phyloP scores from a whole-genome alignment of 495 filamentous ascomycete genomes.

The Aspergillus coremiiformis region DNA sequence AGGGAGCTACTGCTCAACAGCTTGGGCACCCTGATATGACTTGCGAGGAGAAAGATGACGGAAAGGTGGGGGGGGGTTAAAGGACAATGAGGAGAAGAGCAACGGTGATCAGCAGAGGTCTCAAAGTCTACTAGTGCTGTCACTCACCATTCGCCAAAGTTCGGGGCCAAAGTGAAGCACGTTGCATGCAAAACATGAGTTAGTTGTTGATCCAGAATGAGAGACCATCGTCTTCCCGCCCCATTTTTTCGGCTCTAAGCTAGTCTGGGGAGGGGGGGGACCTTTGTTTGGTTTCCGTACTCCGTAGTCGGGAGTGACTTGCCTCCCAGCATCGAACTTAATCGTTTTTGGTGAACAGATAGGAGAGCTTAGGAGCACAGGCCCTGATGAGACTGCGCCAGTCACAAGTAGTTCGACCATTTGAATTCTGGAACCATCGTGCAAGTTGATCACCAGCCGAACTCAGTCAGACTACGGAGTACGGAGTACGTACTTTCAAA shows the following conservation, averaged over 20 bases:
- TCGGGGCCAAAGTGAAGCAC: slow-evolving; percentile 6
- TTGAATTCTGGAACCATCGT: not conserved
- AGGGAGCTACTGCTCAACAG: no score
- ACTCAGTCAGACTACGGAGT: no score
- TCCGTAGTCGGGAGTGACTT: not conserved
- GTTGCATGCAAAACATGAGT: slow-evolving; percentile 19
- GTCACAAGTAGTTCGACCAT: not conserved
- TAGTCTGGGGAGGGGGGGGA: slow-evolving; percentile 8
- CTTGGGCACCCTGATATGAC: not conserved
- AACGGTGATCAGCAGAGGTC: slow-evolving; percentile 10
- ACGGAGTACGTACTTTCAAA: no score
- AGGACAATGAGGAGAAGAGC: not conserved
- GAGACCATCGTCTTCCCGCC: slow-evolving; percentile 2
- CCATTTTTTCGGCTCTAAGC: slow-evolving; percentile 7
- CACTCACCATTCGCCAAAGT: slow-evolving; percentile 1
- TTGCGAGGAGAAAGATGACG: not conserved
- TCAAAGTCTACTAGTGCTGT: not conserved
- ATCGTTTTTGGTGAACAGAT: not conserved
- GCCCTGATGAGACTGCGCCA: not conserved
- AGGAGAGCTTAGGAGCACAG: not conserved
- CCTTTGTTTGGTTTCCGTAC: slow-evolving; percentile 6
- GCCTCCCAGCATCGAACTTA: not conserved
- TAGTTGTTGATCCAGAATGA: not conserved
- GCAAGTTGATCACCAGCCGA: not conserved
- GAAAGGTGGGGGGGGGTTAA: slow-evolving; percentile 5